These are phyloP conservation scores for Fagopyrum tataricum DNA, from an alignment of 148 eudicot genomes.

Conservation along the genomic window DNA sequence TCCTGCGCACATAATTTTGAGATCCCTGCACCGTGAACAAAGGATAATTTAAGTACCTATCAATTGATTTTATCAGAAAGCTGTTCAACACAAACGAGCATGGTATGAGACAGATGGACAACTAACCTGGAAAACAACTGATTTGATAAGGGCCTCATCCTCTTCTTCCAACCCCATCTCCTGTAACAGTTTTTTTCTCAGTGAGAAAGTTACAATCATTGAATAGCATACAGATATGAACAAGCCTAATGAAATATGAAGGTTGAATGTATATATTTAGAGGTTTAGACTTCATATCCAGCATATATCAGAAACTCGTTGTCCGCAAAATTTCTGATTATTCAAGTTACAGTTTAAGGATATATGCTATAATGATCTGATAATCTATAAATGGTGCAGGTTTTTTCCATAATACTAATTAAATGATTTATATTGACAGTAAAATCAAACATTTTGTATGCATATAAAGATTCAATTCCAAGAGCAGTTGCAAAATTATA, in stretches of 20 bases:
- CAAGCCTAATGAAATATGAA: not conserved
- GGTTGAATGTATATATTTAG: not conserved
- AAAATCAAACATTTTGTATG: not conserved
- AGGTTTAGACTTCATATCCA: not conserved
- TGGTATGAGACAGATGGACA: slow-evolving; percentile 3
- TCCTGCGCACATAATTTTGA: slow-evolving; percentile 42
- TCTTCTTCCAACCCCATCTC: slow-evolving; percentile 67
- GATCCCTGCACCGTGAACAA: slow-evolving; percentile 36
- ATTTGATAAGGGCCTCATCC: slow-evolving; percentile 82
- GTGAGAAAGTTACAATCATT: not conserved
- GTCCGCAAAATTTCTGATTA: not conserved
- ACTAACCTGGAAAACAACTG: slow-evolving; percentile 53
- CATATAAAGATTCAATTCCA: not conserved
- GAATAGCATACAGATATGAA: not conserved
- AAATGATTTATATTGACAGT: not conserved
- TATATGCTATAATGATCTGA: not conserved
- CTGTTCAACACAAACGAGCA: not conserved
- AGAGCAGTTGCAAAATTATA: not conserved
- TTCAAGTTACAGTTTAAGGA: not conserved
- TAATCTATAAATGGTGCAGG: too few species aligned
- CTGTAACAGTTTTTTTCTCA: too few species aligned
- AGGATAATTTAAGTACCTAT: not conserved
- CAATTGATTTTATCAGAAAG: not conserved
- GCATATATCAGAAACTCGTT: not conserved
- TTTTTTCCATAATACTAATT: too few species aligned